Base-by-base conservation (phyloP, 176 grass and related monocot species). In the Ananas comosus region DNA sequence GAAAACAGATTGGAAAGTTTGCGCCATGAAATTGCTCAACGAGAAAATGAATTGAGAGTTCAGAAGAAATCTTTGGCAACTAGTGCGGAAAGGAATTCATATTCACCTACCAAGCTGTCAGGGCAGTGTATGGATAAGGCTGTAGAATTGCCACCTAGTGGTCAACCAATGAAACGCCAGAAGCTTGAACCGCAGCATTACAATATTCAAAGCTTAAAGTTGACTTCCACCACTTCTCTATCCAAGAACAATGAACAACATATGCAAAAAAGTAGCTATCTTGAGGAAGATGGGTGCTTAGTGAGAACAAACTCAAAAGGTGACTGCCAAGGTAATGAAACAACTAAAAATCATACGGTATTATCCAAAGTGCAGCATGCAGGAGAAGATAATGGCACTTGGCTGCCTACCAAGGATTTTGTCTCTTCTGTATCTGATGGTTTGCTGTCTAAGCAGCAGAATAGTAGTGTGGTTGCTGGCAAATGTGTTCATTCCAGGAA, bases 21-120 rank as follows among this genome's bases (percentile, higher is more conserved):
- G 70, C 84, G 94, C 48, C 84, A 90, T 72, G 83, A 91, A 81
- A 99, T 99, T 69, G 84, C 94, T 78, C 59, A 80, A 64, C 80
- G 69, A 80, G 89, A 99, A 83, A 93, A 82, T 82, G 90, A 84
- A 85, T 71, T 92, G 51, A 97, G 79, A 77, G 80, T 79, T 80
- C 91, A 87, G 63, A 91, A 86, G 72, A 85, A 83, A 71, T 75
- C 73, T 63, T 65, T 75, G 13, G 19, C 61, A 19, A 53, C 70
- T 65, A 78, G 53, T 76, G 48, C 51, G 64, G 75, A 51, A 4
- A 80, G 63, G 71, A 65, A 74, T 63, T 66, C 79, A 54, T 64
- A 70, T 65, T 66, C 67, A 0, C 25, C 24, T 56, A 65, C 49
- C 80, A 66, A 72, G 80, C 76, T 76, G 21, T 53, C 63, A 69